A percentile compares a stretch with the other conserved stretches of the same genome.
These are phyloP conservation scores for Colletotrichum karsti DNA, from an alignment of 2,329 filamentous ascomycete genomes.

Conservation along the genomic window DNA sequence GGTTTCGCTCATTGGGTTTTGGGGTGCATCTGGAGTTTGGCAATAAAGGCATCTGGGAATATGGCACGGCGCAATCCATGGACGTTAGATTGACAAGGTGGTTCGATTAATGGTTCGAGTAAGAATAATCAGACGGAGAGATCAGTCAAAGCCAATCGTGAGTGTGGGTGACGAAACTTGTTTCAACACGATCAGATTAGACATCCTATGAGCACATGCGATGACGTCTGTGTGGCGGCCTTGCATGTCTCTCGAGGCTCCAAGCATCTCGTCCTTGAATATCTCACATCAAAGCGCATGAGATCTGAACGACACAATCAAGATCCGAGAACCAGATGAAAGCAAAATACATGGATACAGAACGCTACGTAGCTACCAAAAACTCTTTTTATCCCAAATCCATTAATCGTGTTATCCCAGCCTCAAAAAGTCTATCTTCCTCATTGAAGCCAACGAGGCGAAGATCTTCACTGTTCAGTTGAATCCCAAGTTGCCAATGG, in stretches of 20 bases:
- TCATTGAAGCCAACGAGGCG: neutral
- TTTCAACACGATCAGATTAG: neutral
- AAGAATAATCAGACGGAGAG: neutral
- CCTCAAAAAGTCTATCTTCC: neutral
- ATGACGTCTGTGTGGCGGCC: neutral
- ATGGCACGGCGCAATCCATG: neutral
- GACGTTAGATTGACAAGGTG: neutral
- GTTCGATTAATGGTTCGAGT: conserved; percentile 9
- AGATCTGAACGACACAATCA: neutral
- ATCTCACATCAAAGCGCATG: neutral
- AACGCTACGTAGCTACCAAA: neutral
- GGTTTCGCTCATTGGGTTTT: neutral
- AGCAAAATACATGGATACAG: neutral
- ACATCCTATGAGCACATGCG: neutral
- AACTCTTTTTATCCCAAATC: neutral
- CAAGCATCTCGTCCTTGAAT: neutral
- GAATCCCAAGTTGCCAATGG: conserved; percentile 5
- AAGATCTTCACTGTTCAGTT: neutral
- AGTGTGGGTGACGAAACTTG: neutral
- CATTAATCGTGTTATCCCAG: neutral
- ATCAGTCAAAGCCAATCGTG: neutral
- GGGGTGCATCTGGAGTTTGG: conserved; percentile 8
- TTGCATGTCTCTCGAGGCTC: neutral
- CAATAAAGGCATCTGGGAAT: conserved; percentile 4
- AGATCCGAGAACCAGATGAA: neutral